Evolutionary conservation across 768 basidiomycete genomes (phyloP).

Genomic region (Boletus sensibilis): DNA sequence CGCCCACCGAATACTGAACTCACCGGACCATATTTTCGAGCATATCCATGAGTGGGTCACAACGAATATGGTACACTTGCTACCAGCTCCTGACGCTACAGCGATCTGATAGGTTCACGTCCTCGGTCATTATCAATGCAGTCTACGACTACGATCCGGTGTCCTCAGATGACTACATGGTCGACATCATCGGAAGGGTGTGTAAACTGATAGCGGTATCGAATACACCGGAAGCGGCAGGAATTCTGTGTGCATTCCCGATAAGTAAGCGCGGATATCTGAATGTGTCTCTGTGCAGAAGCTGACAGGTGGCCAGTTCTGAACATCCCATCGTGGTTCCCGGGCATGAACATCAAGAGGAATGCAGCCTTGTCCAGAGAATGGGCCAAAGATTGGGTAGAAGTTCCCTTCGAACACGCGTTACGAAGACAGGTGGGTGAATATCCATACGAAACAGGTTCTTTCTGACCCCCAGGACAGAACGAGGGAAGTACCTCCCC

Average conservation of each 20-base stretch:
- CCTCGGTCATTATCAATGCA: conserved; percentile 29
- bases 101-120: conserved; percentile 5
- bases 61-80: conserved; percentile 10
- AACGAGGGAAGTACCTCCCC: conserved; percentile 10
- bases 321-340: conserved; percentile 20
- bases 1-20: conserved; percentile 6
- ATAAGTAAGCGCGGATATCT: conserved; percentile 1
- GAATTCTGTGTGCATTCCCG: conserved; percentile 15
- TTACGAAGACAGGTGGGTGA: conserved; percentile 28
- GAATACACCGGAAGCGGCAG: conserved; percentile 10
- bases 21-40: conserved; percentile 6
- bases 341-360: conserved; percentile 17
- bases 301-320: conserved; percentile 10
- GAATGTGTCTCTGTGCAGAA: neutral
- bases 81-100: neutral
- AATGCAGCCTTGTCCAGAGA: conserved; percentile 4
- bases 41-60: conserved; percentile 12
- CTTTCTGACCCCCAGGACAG: neutral
- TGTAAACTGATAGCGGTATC: neutral
- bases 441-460: neutral
- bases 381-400: conserved; percentile 14
- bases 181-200: conserved; percentile 13
- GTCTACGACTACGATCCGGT: conserved; percentile 20
- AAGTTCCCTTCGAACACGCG: conserved; percentile 29
- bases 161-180: conserved; percentile 12